Evolutionary conservation across 768 basidiomycete genomes (phyloP), one percentile per base, ranked within the genome.

Genomic region (Phaeolepiota aurea): DNA sequence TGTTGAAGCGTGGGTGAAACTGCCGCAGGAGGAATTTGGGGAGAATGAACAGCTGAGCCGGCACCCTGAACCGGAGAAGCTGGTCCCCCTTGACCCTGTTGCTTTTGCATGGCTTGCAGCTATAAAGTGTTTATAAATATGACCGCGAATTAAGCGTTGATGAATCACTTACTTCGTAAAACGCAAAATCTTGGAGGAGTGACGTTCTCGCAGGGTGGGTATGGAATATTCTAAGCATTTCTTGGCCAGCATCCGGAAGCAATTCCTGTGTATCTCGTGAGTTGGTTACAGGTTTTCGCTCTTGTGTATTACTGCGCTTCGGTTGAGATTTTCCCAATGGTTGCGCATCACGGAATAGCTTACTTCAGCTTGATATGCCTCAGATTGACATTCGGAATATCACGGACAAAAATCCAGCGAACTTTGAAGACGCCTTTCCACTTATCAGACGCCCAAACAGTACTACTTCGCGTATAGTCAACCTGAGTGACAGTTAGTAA

Each of bases 391-490:
- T 93, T 93, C 18, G 90, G 91, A 37, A 91, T 91, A 55, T 97
- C 94, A 43, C 91, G 82, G 42, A 99, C 92, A 57, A 91, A 98
- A 47, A 98, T 82, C 96, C 96, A 98, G 42, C 84, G 77, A 18
- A 99, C 90, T 65, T 93, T 94, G 71, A 99, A 96, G 39, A 98
- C 90, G 16, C 96, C 96, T 62, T 99, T 98, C 96, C 96, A 99
- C 59, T 99, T 99, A 63, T 98, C 93, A 22, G 93, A 93, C 1
- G 93, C 93, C 96, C 96, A 99, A 14, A 99, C 96, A 1, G 86
- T 97, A 46, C 88, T 92, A 57, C 89, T 91, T 44, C 85, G 76
- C 3, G 87, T 85, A 59, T 98, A 93, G 58, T 98, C 94, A 25
- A 98, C 87, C 74, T 82, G 43, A 32, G 46, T 30, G 5, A 16